Base-by-base conservation (phyloP, 73 alveolate genomes). In the Paramecium biaurelia region DNA sequence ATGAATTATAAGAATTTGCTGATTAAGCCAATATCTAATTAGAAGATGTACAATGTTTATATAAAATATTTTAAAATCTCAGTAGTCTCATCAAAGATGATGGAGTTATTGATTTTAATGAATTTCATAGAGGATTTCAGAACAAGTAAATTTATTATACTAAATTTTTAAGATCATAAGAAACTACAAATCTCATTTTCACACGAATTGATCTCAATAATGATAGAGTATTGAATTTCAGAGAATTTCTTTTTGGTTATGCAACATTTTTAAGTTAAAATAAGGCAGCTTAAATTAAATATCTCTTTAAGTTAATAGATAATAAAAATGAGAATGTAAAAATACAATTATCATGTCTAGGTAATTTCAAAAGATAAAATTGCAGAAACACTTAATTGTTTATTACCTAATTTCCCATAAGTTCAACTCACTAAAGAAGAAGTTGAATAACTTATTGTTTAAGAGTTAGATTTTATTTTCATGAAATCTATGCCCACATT, bases 61-160 rank as follows among this genome's bases (percentile, higher is more conserved):
- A 79, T 45, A 41, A 6, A 79, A 41, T 79, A 10, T 79, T 79
- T 47, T 45, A 43, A 47, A 79, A 18, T 76, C 70, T 76, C 32
- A 41, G 45, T 37, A 37, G 72, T 76, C 41, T 76, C 12, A 37
- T 41, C 47, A 76, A 76, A 43, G 72, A 76, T 38, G 47, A 79
- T 42, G 45, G 90, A 18, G 90, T 79, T 11, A 79, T 11, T 12
- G 90, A 79, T 79, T 79, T 43, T 5, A 30, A 76, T 14, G 76
- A 79, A 79, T 79, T 79, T 8, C 76, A 79, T 79, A 21, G 32
- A 43, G 53, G 45, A 43, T 21, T 79, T 23, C 76, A 79, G 20
- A 21, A 79, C 11, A 53, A 53, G 14, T 79, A 43, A 43, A 63
- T 79, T 15, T 21, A 6, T 53, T 53, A 79, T 10, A 4, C 26